Evolutionary conservation across 2,329 filamentous ascomycete genomes (phyloP), one percentile per base, ranked within the genome.

Genomic region (Plenodomus lindquistii): DNA sequence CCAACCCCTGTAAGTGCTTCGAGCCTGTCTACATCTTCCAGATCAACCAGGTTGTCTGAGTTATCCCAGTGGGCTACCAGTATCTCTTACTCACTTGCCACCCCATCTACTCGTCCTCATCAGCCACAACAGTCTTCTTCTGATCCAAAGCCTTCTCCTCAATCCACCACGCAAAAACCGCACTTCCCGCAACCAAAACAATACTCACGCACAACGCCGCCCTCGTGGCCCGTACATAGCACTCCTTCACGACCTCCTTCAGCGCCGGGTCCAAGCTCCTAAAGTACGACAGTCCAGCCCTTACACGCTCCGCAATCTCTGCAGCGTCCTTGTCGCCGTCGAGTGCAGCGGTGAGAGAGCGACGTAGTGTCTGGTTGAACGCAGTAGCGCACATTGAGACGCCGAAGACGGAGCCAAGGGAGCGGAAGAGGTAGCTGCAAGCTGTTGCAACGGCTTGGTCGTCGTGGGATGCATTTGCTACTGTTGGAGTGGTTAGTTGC

Each of bases 351-450:
- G 76, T 74, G 3, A 93, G 75, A 39, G 81, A 75, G 2, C 73
- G 74, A 15, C 87, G 78, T 17, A 93, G 76, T 2, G 79, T 78
- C 63, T 88, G 84, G 65, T 93, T 90, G 38, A 91, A 81, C 7
- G 89, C 79, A 1, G 87, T 88, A 1, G 87, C 84, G 42, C 82
- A 82, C 48, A 89, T 74, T n/a, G 86, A 87, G 46, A 91, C 78
- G 10, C 88, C 82, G 34, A 85, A 79, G 9, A 85, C 82, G 15
- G 79, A 81, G 10, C 84, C 89, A 0, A 92, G 77, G 1, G 86
- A 87, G 34, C 89, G 85, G 77, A 93, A 93, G 19, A 93, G 82
- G 71, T 93, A 93, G 17, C 85, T 88, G 68, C 87, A 91, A 7
- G 89, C 89, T 15, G 89, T 88, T 3, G 85, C 87, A 1, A 92